Conservation (phyloP, 164 flowering plant genomes). For the Chloranthus sessilifolius region DNA sequence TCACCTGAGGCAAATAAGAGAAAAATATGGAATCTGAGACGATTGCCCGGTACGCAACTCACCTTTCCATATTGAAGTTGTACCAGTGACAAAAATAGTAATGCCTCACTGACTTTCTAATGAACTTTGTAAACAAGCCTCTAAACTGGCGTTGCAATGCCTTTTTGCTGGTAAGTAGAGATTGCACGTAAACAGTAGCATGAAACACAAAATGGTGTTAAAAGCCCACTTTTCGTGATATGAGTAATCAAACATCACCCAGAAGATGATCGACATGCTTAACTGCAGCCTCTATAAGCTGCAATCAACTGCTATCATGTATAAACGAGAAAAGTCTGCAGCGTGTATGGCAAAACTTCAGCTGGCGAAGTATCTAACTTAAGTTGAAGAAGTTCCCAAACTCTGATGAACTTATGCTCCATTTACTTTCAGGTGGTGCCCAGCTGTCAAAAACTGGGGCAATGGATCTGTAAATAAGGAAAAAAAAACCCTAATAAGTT, state of each 20-base stretch:
- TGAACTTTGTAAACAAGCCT: constrained; percentile 34
- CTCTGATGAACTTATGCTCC: constrained; percentile 12
- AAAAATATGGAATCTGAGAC: background rate
- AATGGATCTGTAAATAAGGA: constrained; percentile 14
- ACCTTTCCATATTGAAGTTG: constrained; percentile 64
- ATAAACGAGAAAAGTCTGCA: constrained; percentile 21
- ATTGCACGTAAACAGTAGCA: constrained; percentile 30
- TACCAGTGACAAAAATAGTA: constrained; percentile 14
- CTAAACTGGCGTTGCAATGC: constrained; percentile 40
- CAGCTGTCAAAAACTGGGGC: constrained; percentile 18
- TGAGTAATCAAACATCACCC: constrained; percentile 37
- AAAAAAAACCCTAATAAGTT: background rate
- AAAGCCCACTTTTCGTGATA: constrained; percentile 42
- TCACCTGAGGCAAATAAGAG: background rate
- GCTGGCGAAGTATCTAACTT: constrained; percentile 8
- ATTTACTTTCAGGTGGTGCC: constrained; percentile 13
- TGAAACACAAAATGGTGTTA: constrained; percentile 24
- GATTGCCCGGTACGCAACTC: constrained; percentile 6
- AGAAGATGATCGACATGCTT: constrained; percentile 56
- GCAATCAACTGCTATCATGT: constrained; percentile 46
- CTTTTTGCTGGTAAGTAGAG: constrained; percentile 28
- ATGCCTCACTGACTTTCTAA: constrained; percentile 42
- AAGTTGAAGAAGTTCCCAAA: constrained; percentile 12
- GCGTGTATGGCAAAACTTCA: constrained; percentile 17
- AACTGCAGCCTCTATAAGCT: constrained; percentile 55